Conservation (phyloP, 179 eudicot genomes). For the Heliamphora pulchella region DNA sequence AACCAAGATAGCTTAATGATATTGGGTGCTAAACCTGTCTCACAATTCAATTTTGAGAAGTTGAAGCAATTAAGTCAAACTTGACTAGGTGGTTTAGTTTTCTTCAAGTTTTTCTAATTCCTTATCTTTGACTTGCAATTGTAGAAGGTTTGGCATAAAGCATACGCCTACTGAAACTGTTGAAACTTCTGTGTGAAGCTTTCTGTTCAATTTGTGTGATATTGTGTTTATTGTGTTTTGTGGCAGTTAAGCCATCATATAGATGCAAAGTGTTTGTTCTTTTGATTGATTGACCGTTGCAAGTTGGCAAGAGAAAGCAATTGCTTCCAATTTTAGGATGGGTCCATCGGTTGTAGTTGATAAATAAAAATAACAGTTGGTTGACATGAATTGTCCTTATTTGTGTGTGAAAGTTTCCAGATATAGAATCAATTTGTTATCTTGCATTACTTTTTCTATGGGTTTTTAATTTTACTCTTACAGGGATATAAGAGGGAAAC, state of each 20-base stretch:
- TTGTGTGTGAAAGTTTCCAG: background rate
- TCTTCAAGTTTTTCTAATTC: background rate
- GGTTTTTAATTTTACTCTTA: background rate
- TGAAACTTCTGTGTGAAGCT: background rate
- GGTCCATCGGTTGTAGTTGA: background rate
- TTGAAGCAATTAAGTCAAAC: slow-evolving; percentile 2
- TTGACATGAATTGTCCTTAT: background rate
- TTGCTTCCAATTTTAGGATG: background rate
- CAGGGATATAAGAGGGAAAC: slow-evolving; percentile 93
- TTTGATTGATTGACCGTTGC: no score
- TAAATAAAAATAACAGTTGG: background rate
- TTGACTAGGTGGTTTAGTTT: background rate
- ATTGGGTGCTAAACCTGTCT: background rate
- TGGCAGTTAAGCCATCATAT: background rate
- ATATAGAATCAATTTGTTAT: no score
- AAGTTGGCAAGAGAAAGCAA: slow-evolving; percentile 1
- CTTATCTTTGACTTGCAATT: background rate
- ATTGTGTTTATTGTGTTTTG: background rate
- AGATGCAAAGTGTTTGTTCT: background rate
- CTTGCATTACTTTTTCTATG: background rate
- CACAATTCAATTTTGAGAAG: background rate
- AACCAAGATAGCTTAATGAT: background rate
- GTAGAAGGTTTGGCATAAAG: background rate
- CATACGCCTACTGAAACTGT: background rate
- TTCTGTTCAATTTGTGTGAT: no score